Evolutionary conservation across 2,329 filamentous ascomycete species (phyloP).

Genomic region (Pyricularia grisea): DNA sequence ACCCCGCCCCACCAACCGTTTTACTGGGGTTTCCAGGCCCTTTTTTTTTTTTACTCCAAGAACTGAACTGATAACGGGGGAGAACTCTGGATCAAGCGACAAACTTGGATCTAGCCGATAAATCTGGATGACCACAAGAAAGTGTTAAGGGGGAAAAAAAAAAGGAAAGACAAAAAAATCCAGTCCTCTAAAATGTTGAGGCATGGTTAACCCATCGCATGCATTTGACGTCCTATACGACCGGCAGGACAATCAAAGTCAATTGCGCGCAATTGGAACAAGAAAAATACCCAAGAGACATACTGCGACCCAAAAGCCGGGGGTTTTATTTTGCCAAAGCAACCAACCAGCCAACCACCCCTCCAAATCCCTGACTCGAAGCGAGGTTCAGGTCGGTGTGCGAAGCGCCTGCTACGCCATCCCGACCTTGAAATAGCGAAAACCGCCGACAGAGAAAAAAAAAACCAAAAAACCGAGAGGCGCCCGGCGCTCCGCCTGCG

Average conservation of each 20-base stretch:
- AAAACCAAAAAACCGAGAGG: not conserved
- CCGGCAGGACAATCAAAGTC: not conserved
- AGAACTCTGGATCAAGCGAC: not conserved
- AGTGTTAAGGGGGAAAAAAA: not conserved
- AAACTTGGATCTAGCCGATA: not conserved
- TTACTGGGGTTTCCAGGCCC: not conserved
- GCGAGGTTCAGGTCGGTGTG: not conserved
- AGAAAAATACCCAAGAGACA: not conserved
- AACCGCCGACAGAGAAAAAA: not conserved
- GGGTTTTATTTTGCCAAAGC: not conserved
- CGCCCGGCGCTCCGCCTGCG: not conserved
- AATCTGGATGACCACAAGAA: not conserved
- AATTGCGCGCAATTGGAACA: not conserved
- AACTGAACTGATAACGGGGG: not conserved
- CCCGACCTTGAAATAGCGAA: not conserved
- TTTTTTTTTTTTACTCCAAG: not conserved
- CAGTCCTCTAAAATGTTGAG: not conserved
- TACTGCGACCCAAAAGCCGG: not conserved
- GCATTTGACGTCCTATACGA: not conserved
- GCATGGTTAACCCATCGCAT: not conserved
- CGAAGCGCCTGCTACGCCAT: not conserved
- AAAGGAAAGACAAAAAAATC: not conserved
- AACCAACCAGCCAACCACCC: not conserved
- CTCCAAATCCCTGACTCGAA: not conserved
- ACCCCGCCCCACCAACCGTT: not conserved